These are phyloP conservation scores for Rostrohypoxylon terebratum DNA, from an alignment of 495 filamentous ascomycete genomes.

Conservation along the genomic window DNA sequence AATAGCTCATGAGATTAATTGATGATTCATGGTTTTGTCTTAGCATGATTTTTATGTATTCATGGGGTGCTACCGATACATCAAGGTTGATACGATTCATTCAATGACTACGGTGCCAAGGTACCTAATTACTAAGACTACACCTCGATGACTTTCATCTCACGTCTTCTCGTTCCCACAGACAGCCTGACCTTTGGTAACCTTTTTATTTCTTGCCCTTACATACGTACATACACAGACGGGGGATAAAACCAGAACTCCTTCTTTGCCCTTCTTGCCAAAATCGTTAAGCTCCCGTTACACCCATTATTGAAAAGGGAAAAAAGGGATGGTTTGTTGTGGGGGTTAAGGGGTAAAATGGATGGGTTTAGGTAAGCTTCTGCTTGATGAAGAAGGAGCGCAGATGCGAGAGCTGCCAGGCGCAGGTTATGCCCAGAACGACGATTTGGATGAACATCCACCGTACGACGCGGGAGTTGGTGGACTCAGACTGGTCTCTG, in stretches of 20 bases:
- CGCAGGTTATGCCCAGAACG: slow-evolving; percentile 90
- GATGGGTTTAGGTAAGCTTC: slow-evolving; percentile 78
- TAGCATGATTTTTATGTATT: background rate
- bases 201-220: slow-evolving; percentile 1
- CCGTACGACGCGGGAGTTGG: slow-evolving; percentile 90
- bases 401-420: slow-evolving; percentile 96
- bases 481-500: slow-evolving; percentile 94
- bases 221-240: background rate
- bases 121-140: background rate
- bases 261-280: background rate
- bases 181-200: background rate
- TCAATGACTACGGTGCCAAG: background rate
- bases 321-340: background rate
- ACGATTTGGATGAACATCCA: slow-evolving; percentile 93
- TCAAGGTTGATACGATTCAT: background rate
- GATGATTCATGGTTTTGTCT: background rate
- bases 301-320: background rate
- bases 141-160: background rate
- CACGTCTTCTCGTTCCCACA: slow-evolving; percentile 3
- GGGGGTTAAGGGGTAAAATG: background rate
- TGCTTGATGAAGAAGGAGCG: slow-evolving; percentile 99
- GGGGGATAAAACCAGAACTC: background rate
- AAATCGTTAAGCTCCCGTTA: background rate
- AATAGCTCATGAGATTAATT: background rate
- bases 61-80: slow-evolving; percentile 9